phyloP scores from a whole-genome alignment of 169 alveolate species.

The Plasmodium ovale region DNA sequence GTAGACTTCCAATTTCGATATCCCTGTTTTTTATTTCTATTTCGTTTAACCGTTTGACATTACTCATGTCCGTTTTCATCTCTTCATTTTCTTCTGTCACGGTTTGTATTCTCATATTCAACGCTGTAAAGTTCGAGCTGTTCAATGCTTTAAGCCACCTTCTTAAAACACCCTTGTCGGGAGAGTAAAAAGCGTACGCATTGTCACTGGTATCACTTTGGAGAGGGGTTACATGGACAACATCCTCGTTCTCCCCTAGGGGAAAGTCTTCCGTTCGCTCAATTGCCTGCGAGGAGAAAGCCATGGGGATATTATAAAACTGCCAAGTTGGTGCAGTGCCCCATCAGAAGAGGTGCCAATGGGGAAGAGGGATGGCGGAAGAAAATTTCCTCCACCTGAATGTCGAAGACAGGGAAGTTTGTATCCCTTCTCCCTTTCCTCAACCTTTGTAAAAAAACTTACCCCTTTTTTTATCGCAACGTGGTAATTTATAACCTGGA shows the following conservation, averaged over 20 bases:
- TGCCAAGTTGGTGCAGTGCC: not conserved
- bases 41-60: conserved; percentile 14
- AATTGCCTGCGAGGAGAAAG: conserved; percentile 18
- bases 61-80: conserved; percentile 8
- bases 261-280: conserved; percentile 3
- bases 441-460: conserved; percentile 6
- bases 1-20: conserved; percentile 19
- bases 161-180: conserved; percentile 22
- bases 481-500: conserved; percentile 37
- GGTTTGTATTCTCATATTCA: conserved; percentile 19
- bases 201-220: not conserved
- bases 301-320: not conserved
- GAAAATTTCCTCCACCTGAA: too few species aligned
- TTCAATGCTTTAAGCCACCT: conserved; percentile 33
- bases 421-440: too few species aligned
- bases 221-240: conserved; percentile 29
- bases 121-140: conserved; percentile 7
- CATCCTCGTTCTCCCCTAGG: conserved; percentile 39
- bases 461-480: conserved; percentile 53
- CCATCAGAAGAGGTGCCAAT: too few species aligned
- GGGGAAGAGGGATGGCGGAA: too few species aligned
- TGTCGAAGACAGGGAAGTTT: too few species aligned
- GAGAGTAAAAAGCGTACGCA: conserved; percentile 16
- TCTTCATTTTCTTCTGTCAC: conserved; percentile 62
- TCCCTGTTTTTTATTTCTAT: conserved; percentile 61